Base-by-base conservation (phyloP, 1,284 basidiomycete genomes). In the Erythrobasidium hasegawianum region DNA sequence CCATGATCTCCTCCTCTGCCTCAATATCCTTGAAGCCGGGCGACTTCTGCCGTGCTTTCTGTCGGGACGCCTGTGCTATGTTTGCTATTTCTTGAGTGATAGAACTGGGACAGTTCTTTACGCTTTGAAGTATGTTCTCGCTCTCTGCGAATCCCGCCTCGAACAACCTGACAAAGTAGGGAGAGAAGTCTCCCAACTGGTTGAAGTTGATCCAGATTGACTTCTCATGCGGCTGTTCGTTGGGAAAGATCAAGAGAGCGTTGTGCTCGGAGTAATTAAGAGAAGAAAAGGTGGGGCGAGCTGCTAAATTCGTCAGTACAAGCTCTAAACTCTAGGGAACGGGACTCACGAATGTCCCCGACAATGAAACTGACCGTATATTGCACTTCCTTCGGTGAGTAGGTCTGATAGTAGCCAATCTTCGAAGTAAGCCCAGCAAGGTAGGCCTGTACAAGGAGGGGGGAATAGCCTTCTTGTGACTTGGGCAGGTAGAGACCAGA, bases 101-200 rank as follows among this genome's bases (percentile, higher is more conserved):
- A 5, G 43, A 7, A 5, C 16, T 4, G 16, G 22, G 16, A 47
- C 16, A n/a, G 43, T n/a, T 16, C 8, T n/a, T 47, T 8, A 24
- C 43, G 22, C 22, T 47, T 24, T 5, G 43, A 5, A 47, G 14
- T n/a, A 24, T 47, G 8, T 24, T n/a, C 7, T 47, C 43, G 43
- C 43, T 47, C 22, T 47, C 43, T 5, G 8, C 7, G 8, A 47
- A 18, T 5, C 43, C 43, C n/a, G 50, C 8, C 7, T 7, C 33
- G 38, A 56, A 56, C 5, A 56, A 10, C 27, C 16, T 10, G 11
- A 4, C 11, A 18, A 56, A 56, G 54, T 56, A 56, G n/a, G 54
- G 54, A 14, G 54, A 56, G 13, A 24, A 24, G 10, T 24, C 26
- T 3, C 3, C 33, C 54, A 56, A 40, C 5, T n/a, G 54, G 5